A percentile compares a stretch with the other conserved stretches of the same genome.
Evolutionary conservation across 2,329 filamentous ascomycete species (phyloP).

Genomic region (Sordariomycetes sp.): DNA sequence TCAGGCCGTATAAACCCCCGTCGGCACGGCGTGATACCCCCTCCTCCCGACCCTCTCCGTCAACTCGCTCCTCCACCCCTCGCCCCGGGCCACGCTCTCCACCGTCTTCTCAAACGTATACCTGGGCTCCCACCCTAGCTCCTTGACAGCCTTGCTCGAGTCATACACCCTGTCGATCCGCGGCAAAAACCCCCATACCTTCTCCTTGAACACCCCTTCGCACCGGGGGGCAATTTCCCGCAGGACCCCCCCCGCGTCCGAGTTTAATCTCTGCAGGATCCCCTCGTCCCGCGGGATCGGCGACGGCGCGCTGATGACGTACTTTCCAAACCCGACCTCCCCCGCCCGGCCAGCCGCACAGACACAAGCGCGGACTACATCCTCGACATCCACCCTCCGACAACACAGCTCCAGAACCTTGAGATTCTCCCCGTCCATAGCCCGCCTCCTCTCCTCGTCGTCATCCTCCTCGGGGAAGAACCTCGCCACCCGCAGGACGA

Average conservation of each 20-base stretch:
- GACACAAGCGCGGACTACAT: constrained; percentile 25
- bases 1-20: constrained; percentile 21
- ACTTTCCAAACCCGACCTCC: constrained; percentile 21
- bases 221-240: constrained; percentile 12
- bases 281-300: constrained; percentile 19
- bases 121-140: constrained; percentile 26
- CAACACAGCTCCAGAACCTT: constrained; percentile 34
- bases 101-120: constrained; percentile 24
- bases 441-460: constrained; percentile 22
- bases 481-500: constrained; percentile 30
- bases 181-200: constrained; percentile 21
- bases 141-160: constrained; percentile 22
- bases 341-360: constrained; percentile 21
- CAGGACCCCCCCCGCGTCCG: constrained; percentile 17
- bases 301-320: constrained; percentile 28
- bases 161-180: constrained; percentile 32
- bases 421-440: constrained; percentile 26
- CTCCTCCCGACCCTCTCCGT: constrained; percentile 23
- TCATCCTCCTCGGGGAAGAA: constrained; percentile 36
- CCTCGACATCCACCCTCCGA: constrained; percentile 27
- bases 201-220: constrained; percentile 15
- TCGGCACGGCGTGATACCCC: constrained; percentile 28
- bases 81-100: constrained; percentile 17
- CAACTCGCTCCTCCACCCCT: constrained; percentile 24
- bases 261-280: constrained; percentile 19